Conservation (phyloP, 768 basidiomycete genomes). For the Coprinopsis sp. region DNA sequence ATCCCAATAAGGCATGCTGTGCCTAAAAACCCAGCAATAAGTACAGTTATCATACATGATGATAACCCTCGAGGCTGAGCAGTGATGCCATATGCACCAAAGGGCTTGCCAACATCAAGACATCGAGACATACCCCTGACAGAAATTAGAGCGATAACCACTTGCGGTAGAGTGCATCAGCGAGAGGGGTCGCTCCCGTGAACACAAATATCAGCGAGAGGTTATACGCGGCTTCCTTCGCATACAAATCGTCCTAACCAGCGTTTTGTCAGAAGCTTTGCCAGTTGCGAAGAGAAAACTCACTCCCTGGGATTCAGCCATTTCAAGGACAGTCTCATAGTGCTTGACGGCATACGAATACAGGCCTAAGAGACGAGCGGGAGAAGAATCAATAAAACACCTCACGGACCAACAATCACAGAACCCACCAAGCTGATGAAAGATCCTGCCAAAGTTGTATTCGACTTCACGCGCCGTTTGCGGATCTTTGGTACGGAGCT, state of each 20-base stretch:
- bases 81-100: no score
- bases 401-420: neutral
- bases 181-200: conserved; percentile 70
- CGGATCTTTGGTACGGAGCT: conserved; percentile 43
- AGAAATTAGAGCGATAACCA: conserved; percentile 77
- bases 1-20: no score
- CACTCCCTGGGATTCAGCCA: conserved; percentile 45
- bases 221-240: conserved; percentile 83
- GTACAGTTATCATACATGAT: no score
- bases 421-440: conserved; percentile 82
- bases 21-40: no score
- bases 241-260: conserved; percentile 44
- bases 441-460: conserved; percentile 87
- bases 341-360: conserved; percentile 79
- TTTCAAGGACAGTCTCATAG: conserved; percentile 71
- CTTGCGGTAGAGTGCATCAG: conserved; percentile 62
- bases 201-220: conserved; percentile 76
- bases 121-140: no score
- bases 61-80: no score
- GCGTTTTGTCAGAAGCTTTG: neutral
- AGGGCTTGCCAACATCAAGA: no score
- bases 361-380: conserved; percentile 47
- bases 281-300: no score
- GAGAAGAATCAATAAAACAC: neutral
- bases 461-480: conserved; percentile 71